These are phyloP conservation scores for Phyllostachys edulis DNA, from an alignment of 176 grass and related monocot species.

Conservation along the genomic window DNA sequence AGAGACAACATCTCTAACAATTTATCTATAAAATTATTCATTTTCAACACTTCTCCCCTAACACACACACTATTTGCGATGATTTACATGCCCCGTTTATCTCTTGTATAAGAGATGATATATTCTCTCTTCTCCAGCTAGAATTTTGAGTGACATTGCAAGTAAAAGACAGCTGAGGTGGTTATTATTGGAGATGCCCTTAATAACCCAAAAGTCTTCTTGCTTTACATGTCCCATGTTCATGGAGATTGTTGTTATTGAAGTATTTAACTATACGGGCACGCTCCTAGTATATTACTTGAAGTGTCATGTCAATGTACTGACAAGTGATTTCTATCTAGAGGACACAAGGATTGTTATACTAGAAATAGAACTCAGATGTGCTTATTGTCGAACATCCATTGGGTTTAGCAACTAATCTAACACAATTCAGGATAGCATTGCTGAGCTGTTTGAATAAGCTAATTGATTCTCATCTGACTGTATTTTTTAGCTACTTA, in stretches of 20 bases:
- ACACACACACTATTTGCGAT: too few relatives aligned
- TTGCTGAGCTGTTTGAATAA: slow-evolving; percentile 1
- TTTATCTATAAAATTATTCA: too few relatives aligned
- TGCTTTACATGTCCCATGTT: background rate
- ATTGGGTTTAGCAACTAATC: background rate
- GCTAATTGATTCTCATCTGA: background rate
- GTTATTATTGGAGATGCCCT: too few relatives aligned
- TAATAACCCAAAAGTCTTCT: background rate
- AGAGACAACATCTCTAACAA: too few relatives aligned
- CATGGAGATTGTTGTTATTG: background rate
- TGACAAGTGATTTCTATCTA: background rate
- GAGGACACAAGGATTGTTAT: background rate
- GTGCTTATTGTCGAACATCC: background rate
- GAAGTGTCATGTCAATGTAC: background rate
- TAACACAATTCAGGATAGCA: background rate
- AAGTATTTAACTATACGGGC: background rate
- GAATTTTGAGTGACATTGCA: too few relatives aligned
- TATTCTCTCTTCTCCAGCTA: too few relatives aligned
- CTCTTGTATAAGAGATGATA: too few relatives aligned
- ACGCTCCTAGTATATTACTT: background rate
- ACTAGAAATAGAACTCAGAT: background rate
- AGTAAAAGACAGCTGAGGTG: too few relatives aligned
- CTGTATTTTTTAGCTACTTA: background rate
- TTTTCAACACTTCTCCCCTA: too few relatives aligned
- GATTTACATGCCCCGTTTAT: too few relatives aligned